Evolutionary conservation across 2,329 filamentous ascomycete genomes (phyloP).

Genomic region (Microcyclospora tardicrescens): DNA sequence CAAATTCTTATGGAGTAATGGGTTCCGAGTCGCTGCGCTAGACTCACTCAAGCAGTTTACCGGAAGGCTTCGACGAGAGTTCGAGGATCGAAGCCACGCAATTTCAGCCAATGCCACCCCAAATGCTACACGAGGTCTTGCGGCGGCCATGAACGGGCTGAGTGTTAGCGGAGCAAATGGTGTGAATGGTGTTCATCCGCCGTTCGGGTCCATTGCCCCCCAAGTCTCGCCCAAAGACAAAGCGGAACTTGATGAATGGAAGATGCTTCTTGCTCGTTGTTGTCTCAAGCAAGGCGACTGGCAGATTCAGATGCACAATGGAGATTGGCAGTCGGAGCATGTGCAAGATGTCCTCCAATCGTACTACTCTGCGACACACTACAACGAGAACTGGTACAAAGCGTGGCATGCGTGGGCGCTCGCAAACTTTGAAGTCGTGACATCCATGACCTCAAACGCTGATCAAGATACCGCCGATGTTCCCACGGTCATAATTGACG

Average conservation of each 20-base stretch:
- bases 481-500: slow-evolving; percentile 57
- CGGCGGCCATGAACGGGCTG: slow-evolving; percentile 30
- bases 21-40: slow-evolving; percentile 50
- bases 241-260: slow-evolving; percentile 42
- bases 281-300: slow-evolving; percentile 95
- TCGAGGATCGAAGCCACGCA: slow-evolving; percentile 30
- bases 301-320: slow-evolving; percentile 73
- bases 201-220: slow-evolving; percentile 17
- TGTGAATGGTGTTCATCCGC: slow-evolving; percentile 24
- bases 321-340: slow-evolving; percentile 77
- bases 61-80: slow-evolving; percentile 45
- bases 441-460: slow-evolving; percentile 55
- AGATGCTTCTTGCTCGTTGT: slow-evolving; percentile 76
- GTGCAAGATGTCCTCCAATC: slow-evolving; percentile 83
- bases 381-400: slow-evolving; percentile 94
- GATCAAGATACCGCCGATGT: slow-evolving; percentile 46
- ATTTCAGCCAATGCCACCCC: slow-evolving; percentile 9
- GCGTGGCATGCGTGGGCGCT: slow-evolving; percentile 98
- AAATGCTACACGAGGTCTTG: slow-evolving; percentile 20
- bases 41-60: slow-evolving; percentile 51
- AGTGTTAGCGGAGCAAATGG: slow-evolving; percentile 21
- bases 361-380: slow-evolving; percentile 82
- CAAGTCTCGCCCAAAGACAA: slow-evolving; percentile 25
- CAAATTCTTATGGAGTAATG: slow-evolving; percentile 91
- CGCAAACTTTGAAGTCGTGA: slow-evolving; percentile 97